These are phyloP conservation scores for Hypoxylon sp. DNA, from an alignment of 2,329 filamentous ascomycete species.

Conservation along the genomic window DNA sequence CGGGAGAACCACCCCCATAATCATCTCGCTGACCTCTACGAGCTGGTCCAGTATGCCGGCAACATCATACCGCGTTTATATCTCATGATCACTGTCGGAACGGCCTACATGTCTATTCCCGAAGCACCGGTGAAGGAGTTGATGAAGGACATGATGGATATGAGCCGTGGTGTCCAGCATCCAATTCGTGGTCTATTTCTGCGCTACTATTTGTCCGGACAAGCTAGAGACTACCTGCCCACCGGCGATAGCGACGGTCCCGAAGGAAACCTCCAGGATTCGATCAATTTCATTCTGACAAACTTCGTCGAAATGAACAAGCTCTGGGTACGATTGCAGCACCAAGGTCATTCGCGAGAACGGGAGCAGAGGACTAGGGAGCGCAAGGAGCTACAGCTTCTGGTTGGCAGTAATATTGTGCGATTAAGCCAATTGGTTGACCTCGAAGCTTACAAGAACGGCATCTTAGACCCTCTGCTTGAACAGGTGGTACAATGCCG, in stretches of 20 bases:
- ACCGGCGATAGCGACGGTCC: constrained; percentile 87
- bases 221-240: constrained; percentile 91
- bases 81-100: constrained; percentile 99
- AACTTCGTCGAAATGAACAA: constrained; percentile 99
- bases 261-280: constrained; percentile 96
- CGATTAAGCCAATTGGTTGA: constrained; percentile 96
- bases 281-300: constrained; percentile 96
- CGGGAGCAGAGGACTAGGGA: constrained; percentile 94
- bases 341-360: constrained; percentile 96
- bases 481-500: constrained; percentile 99
- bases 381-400: constrained; percentile 91
- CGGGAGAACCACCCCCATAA: constrained; percentile 98
- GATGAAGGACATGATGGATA: constrained; percentile 99
- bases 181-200: constrained; percentile 95
- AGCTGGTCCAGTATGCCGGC: constrained; percentile 96
- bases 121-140: constrained; percentile 99
- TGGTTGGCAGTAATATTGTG: constrained; percentile 97
- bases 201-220: constrained; percentile 95
- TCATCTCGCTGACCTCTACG: constrained; percentile 97
- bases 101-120: constrained; percentile 98
- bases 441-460: constrained; percentile 91
- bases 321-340: constrained; percentile 96
- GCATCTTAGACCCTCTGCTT: constrained; percentile 88
- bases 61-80: constrained; percentile 98
- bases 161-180: constrained; percentile 98